Percentiles rank a stretch among this genome's conserved stretches.
Conservation (phyloP, 2,329 filamentous ascomycete genomes). For the Pseudodiploospora longispora region DNA sequence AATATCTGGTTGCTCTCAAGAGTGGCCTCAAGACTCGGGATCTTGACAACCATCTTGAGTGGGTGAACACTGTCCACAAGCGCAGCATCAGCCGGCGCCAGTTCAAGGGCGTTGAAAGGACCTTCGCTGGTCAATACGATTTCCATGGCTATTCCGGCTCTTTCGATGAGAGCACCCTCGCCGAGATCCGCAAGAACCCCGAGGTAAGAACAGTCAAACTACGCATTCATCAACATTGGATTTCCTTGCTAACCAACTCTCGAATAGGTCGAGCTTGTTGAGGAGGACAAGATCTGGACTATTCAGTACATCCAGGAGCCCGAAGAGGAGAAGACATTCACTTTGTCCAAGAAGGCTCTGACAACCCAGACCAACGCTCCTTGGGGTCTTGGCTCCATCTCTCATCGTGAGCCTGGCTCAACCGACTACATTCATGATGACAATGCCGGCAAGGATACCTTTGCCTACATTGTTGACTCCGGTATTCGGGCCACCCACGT, state of each 20-base stretch:
- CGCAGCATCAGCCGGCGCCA: slow-evolving; percentile 43
- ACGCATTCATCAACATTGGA: not conserved
- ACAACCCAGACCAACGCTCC: slow-evolving; percentile 21
- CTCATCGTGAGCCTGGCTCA: slow-evolving; percentile 17
- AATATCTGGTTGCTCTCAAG: slow-evolving; percentile 58
- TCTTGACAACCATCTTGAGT: slow-evolving; percentile 39
- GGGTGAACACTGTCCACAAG: slow-evolving; percentile 44
- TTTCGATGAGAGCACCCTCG: slow-evolving; percentile 33
- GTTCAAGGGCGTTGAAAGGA: slow-evolving; percentile 25
- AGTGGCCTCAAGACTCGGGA: slow-evolving; percentile 34
- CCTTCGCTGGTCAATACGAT: slow-evolving; percentile 20
- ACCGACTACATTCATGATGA: slow-evolving; percentile 42
- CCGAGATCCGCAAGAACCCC: slow-evolving; percentile 31
- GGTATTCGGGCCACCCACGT: slow-evolving; percentile 47
- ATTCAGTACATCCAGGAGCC: slow-evolving; percentile 16
- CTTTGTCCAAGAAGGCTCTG: slow-evolving; percentile 17
- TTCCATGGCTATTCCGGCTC: slow-evolving; percentile 36
- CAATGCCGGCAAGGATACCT: slow-evolving; percentile 41
- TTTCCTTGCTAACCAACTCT: not conserved
- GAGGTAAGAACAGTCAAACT: slow-evolving; percentile 25
- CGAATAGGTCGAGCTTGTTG: slow-evolving; percentile 21
- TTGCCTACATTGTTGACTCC: slow-evolving; percentile 55
- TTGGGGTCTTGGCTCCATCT: slow-evolving; percentile 27
- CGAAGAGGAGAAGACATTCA: slow-evolving; percentile 4
- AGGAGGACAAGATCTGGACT: slow-evolving; percentile 22